Evolutionary conservation across 2,329 filamentous ascomycete species (phyloP).

Genomic region (Leptographium procerum): DNA sequence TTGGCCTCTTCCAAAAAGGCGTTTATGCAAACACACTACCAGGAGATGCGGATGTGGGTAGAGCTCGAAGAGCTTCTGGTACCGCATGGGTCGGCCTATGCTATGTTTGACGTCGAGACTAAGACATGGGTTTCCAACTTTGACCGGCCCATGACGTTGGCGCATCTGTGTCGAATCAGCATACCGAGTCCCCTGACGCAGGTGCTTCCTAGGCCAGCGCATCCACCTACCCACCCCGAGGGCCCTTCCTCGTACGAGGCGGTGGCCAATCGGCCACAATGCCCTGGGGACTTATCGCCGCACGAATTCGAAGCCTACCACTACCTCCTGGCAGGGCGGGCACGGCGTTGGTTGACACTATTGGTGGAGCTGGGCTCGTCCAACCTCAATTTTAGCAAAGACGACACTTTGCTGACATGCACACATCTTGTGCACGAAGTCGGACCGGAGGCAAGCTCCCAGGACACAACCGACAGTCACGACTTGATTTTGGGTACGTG

Average conservation of each 20-base stretch:
- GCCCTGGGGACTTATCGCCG: constrained; percentile 31
- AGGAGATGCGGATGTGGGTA: constrained; percentile 26
- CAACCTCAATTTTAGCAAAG: constrained; percentile 47
- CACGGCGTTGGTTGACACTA: constrained; percentile 31
- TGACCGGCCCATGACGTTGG: constrained; percentile 25
- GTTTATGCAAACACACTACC: constrained; percentile 34
- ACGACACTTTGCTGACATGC: constrained; percentile 37
- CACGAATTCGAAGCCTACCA: constrained; percentile 45
- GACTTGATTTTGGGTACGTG: constrained; percentile 24
- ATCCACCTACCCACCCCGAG: constrained; percentile 21
- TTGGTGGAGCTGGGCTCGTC: constrained; percentile 38
- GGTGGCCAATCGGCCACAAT: constrained; percentile 35
- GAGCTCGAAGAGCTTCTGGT: constrained; percentile 28
- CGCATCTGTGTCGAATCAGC: constrained; percentile 29
- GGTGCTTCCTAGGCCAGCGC: constrained; percentile 18
- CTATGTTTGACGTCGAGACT: constrained; percentile 31
- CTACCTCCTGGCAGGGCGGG: constrained; percentile 30
- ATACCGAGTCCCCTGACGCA: constrained; percentile 22
- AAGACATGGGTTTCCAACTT: constrained; percentile 26
- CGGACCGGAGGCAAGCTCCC: constrained; percentile 30
- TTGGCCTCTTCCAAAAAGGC: constrained; percentile 6
- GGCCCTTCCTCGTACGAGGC: constrained; percentile 42
- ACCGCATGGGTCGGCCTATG: constrained; percentile 32
- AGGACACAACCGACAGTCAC: neutral
- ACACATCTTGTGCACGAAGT: constrained; percentile 40